phyloP scores from a whole-genome alignment of 2,329 filamentous ascomycete genomes.

The Colletotrichum costaricense region DNA sequence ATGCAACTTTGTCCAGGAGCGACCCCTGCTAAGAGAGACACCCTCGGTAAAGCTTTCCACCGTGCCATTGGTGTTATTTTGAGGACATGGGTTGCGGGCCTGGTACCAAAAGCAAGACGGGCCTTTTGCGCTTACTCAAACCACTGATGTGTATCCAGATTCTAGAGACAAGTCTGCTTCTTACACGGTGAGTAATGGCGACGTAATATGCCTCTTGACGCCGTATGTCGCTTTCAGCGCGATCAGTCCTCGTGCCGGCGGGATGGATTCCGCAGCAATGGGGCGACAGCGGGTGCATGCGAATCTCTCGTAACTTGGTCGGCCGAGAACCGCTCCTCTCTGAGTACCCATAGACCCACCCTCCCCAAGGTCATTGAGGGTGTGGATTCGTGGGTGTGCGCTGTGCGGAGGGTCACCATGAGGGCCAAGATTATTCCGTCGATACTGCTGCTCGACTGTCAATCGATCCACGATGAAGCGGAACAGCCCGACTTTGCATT shows the following conservation, averaged over 20 bases:
- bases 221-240: background rate
- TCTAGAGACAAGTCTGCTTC: background rate
- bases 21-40: background rate
- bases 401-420: constrained; percentile 18
- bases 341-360: constrained; percentile 10
- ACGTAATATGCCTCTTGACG: background rate
- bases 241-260: background rate
- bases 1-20: constrained; percentile 17
- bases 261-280: background rate
- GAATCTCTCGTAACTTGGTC: constrained; percentile 13
- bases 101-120: background rate
- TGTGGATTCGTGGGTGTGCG: constrained; percentile 31
- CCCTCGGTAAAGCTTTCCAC: constrained; percentile 27
- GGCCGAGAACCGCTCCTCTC: constrained; percentile 9
- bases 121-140: background rate
- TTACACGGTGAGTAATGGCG: background rate
- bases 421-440: background rate
- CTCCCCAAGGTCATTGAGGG: constrained; percentile 8
- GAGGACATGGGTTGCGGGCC: background rate
- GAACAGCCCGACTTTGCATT: constrained; percentile 21
- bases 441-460: constrained; percentile 5
- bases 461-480: constrained; percentile 20
- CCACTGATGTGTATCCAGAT: background rate
- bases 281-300: background rate
- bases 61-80: background rate